Percentiles rank a stretch among this genome's conserved stretches.
phyloP scores from a whole-genome alignment of 2,329 filamentous ascomycete genomes.

The Westerdykella sp. region DNA sequence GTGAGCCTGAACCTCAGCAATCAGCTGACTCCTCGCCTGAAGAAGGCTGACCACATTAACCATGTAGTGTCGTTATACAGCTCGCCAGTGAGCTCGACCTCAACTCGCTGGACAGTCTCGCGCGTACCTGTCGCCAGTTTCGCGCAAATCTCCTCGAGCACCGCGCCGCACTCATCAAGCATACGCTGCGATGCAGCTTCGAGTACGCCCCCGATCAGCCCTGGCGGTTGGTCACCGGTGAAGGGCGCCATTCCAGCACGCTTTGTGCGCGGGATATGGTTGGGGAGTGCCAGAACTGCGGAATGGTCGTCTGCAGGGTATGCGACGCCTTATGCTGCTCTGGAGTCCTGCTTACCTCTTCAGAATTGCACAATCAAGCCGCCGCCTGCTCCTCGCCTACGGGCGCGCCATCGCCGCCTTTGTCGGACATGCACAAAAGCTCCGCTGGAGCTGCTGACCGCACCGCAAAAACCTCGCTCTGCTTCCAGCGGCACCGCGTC shows the following conservation, averaged over 20 bases:
- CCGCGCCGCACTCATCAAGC: constrained; percentile 63
- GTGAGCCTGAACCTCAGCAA: constrained; percentile 47
- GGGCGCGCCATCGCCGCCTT: constrained; percentile 71
- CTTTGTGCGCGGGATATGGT: constrained; percentile 86
- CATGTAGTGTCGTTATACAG: constrained; percentile 63
- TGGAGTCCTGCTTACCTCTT: background rate
- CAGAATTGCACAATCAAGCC: constrained; percentile 90
- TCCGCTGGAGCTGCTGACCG: constrained; percentile 54
- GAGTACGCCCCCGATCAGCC: constrained; percentile 45
- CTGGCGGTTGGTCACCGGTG: background rate
- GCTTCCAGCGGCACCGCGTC: constrained; percentile 16
- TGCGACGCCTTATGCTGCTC: constrained; percentile 21
- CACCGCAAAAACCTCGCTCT: constrained; percentile 15
- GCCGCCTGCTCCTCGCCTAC: constrained; percentile 60
- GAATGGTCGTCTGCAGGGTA: constrained; percentile 74
- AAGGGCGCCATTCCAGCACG: constrained; percentile 43
- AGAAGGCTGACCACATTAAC: constrained; percentile 25
- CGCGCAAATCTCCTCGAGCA: constrained; percentile 73
- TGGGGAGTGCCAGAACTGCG: constrained; percentile 71
- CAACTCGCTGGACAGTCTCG: constrained; percentile 77
- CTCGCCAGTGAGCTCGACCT: constrained; percentile 76
- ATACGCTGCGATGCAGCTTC: constrained; percentile 74
- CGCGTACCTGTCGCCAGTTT: constrained; percentile 73
- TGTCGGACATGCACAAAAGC: constrained; percentile 69
- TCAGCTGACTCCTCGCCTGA: constrained; percentile 22